Evolutionary conservation across 1,139 yeast species (phyloP), one percentile per base, ranked within the genome.

Genomic region (Suhomyces terraborum): DNA sequence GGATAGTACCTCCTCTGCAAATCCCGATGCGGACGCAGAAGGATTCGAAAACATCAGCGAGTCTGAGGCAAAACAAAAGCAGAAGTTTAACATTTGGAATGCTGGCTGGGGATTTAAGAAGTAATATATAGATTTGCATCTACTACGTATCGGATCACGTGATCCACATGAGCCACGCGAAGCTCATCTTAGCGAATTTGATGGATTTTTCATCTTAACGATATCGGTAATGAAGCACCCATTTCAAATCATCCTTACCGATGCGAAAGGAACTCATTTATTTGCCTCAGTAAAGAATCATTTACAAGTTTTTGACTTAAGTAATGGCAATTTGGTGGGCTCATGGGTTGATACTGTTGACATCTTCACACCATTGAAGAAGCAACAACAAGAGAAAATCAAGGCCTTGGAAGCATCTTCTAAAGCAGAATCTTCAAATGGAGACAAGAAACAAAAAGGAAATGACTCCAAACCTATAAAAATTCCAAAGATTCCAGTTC

Each of bases 331-430:
- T 39, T 43, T 66, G 32, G 59, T 72, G 8, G 85, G 84, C 1
- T 56, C 62, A 27, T 84, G 89, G 89, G 56, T 63, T 16, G 93
- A 84, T 59, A 67, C 69, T 10, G 68, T 75, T 26, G 82, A 78
- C 52, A 57, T 59, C 32, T 54, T 64, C 42, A 58, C 67, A 32
- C 62, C 58, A 31, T 67, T 62, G 55, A 73, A 66, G 63, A 71
- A 66, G 58, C 79, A 67, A 58, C 81, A 63, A 50, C 65, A 58
- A 54, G 70, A 61, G 59, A 75, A 65, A 61, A 66, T 61, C 54
- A 64, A 54, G 55, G 40, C 32, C 6, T 24, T 38, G 16, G 34
- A 50, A 39, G 16, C 42, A n/a, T n/a, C n/a, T 38, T 1, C 48
- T 41, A 18, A 62, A 54, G 34, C 56, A 51, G 12, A 54, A 52